A percentile compares a stretch with the other conserved stretches of the same genome.
phyloP scores from a whole-genome alignment of 2,329 filamentous ascomycete species.

The Diaporthe nobilis region DNA sequence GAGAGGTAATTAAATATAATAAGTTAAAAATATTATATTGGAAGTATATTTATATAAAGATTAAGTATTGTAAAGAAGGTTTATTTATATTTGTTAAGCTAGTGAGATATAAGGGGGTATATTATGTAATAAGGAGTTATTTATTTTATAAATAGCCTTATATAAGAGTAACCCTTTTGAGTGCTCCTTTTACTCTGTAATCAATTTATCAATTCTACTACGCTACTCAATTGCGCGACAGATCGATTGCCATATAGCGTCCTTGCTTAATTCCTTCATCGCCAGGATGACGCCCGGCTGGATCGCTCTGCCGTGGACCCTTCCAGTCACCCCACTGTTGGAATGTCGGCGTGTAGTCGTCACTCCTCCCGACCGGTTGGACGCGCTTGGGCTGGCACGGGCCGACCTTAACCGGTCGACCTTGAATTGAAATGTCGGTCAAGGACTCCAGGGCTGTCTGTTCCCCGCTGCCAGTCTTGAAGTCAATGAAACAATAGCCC shows the following conservation, averaged over 20 bases:
- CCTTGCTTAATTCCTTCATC: conserved; percentile 45
- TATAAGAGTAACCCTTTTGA: no score
- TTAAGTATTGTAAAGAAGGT: no score
- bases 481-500: conserved; percentile 68
- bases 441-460: conserved; percentile 70
- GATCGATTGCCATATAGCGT: conserved; percentile 47
- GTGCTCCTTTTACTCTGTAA: no score
- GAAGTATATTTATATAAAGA: no score
- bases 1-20: no score
- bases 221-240: no score
- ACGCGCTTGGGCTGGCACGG: conserved; percentile 70
- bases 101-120: no score
- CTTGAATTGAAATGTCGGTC: conserved; percentile 67
- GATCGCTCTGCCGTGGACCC: neutral
- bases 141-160: no score
- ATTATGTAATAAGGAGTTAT: no score
- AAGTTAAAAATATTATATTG: no score
- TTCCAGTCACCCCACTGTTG: conserved; percentile 63
- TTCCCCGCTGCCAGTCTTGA: conserved; percentile 69
- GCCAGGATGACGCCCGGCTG: neutral
- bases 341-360: conserved; percentile 48
- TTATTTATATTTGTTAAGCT: no score
- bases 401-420: conserved; percentile 74
- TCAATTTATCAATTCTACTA: no score
- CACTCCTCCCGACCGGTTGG: neutral